Conservation (phyloP, 257 asterid genomes). For the Capsicum pubescens region DNA sequence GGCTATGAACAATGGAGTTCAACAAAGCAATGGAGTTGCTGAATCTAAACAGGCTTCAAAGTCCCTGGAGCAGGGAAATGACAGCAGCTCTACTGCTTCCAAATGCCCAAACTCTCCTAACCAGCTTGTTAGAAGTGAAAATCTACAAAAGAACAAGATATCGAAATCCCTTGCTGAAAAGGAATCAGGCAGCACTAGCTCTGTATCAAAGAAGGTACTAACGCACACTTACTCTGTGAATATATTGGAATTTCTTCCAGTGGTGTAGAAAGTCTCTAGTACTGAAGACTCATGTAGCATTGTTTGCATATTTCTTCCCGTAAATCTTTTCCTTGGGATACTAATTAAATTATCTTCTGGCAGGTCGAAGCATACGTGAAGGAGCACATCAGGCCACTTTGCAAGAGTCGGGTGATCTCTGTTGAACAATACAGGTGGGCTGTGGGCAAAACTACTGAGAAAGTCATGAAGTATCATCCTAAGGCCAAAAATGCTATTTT, state of each 20-base stretch:
- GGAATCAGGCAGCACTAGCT: slow-evolving; percentile 49
- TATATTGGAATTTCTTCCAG: not conserved
- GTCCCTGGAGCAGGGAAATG: slow-evolving; percentile 40
- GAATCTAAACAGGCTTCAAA: slow-evolving; percentile 36
- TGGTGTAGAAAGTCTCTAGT: not conserved
- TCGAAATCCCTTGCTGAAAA: slow-evolving; percentile 44
- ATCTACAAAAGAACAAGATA: slow-evolving; percentile 42
- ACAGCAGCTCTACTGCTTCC: slow-evolving; percentile 34
- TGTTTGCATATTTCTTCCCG: not conserved
- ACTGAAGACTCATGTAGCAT: not conserved
- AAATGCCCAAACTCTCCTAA: slow-evolving; percentile 43
- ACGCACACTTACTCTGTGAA: not conserved
- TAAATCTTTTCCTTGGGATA: not conserved
- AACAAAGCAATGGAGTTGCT: slow-evolving; percentile 40
- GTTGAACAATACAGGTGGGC: slow-evolving; percentile 95
- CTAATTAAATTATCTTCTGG: not conserved
- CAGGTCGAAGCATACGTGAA: slow-evolving; percentile 96
- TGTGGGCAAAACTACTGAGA: slow-evolving; percentile 89
- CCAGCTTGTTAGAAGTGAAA: slow-evolving; percentile 42
- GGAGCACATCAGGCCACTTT: slow-evolving; percentile 93
- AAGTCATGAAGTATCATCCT: slow-evolving; percentile 89
- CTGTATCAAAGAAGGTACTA: slow-evolving; percentile 50
- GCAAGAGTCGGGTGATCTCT: slow-evolving; percentile 95
- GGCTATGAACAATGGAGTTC: slow-evolving; percentile 31
- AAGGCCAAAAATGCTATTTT: slow-evolving; percentile 88